These are phyloP conservation scores for grape (Vitis vinifera) DNA, from an alignment of 164 flowering plant species.

Conservation along the genomic window DNA sequence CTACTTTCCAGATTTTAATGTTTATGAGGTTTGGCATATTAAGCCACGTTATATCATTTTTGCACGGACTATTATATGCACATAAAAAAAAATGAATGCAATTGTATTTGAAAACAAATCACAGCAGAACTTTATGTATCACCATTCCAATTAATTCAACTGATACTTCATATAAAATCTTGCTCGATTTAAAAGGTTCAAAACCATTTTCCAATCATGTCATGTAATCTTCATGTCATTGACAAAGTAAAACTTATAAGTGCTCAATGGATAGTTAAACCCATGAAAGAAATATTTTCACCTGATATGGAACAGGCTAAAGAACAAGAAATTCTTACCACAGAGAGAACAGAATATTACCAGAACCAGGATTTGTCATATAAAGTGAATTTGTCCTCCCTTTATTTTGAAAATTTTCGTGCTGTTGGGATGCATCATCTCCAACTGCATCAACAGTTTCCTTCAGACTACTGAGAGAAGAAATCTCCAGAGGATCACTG, in stretches of 20 bases:
- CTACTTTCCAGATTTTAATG: neutral
- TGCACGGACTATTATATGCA: neutral
- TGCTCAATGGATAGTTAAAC: no score
- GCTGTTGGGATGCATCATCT: constrained; percentile 16
- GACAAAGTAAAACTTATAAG: no score
- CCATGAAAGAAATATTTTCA: neutral
- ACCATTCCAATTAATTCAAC: no score
- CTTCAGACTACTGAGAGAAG: constrained; percentile 16
- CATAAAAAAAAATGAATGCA: no score
- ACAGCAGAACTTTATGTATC: no score
- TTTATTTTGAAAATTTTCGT: constrained; percentile 10
- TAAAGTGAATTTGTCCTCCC: constrained; percentile 4
- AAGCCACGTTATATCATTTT: neutral
- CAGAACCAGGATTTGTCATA: constrained; percentile 16
- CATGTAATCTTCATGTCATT: no score
- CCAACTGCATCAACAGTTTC: constrained; percentile 13
- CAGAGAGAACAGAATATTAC: constrained; percentile 13
- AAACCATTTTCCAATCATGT: neutral
- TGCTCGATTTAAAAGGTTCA: neutral
- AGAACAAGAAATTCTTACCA: neutral
- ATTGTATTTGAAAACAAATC: no score
- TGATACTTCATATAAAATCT: neutral
- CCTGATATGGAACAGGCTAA: neutral
- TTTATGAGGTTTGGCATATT: neutral
- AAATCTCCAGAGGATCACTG: constrained; percentile 21